Base-by-base conservation (phyloP, 2,329 filamentous ascomycete genomes). In the Pseudocercospora eumusae region DNA sequence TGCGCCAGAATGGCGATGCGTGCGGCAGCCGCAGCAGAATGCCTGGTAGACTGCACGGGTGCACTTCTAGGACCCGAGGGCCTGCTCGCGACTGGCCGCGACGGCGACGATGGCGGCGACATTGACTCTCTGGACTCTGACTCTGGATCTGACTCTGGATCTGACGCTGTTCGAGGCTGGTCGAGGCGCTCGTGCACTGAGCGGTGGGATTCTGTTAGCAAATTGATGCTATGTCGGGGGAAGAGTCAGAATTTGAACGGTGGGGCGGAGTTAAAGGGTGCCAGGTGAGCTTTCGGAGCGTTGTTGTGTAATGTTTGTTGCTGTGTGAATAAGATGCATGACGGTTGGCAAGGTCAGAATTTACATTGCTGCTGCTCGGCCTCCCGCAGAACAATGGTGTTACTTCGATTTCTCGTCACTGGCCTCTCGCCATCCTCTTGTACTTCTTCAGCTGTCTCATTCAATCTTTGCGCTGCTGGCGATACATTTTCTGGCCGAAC, bases 361-460 rank as follows among this genome's bases (percentile, higher is more conserved):
- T 47, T 56, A 64, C 62, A 55, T 18, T 58, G 47, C 44, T 25
- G 54, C 31, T 55, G 58, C 40, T 58, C 58, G 33, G 33, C 27
- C 13, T 27, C 45, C 54, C 28, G 49, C 28, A 58, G 44, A 9
- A 20, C 18, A 13, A 64, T 23, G 6, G 58, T 58, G 61, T 58
- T 54, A 47, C 58, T 64, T 47, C 36, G 56, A 40, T 61, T 54
- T 40, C 52, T 61, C 18, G n/a, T 21, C 15, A 8, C 20, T 11
- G 27, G 18, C 31, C 52, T 36, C 28, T 54, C 52, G 11, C 18
- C 5, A 11, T 13, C 25, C 9, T 15, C 49, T 11, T 27, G 10
- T 27, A 25, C 15, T 21, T 52, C 20, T 31, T 4, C 15, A 11
- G 25, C 25, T 18, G 15, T 10, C 49, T 52, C 49, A 6, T 23